Evolutionary conservation across 1,139 yeast genomes (phyloP), one percentile per base, ranked within the genome.

Genomic region (Wickerhamomyces sp.): DNA sequence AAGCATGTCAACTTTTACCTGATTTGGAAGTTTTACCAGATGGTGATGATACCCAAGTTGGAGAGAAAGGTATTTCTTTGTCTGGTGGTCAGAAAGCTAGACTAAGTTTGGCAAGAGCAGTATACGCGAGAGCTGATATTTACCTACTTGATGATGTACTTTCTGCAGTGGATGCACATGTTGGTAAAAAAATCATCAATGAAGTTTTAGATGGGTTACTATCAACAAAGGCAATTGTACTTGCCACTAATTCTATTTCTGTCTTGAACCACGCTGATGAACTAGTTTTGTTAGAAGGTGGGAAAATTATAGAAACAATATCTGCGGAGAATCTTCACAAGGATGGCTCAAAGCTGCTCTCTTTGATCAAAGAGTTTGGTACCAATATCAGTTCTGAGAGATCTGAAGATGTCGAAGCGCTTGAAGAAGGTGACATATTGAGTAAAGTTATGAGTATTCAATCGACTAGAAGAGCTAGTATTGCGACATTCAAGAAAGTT

Each of bases 11-110:
- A 28, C 70, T 88, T 47, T 55, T 67, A 10, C 76, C 76, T 5
- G 96, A 88, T 61, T 61, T 88, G 43, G 74, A 72, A 33, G 74
- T 81, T 28, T 69, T 88, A 39, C 89, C 95, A 0, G 87, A 85
- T 58, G 92, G 94, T 17, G 96, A 87, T 56, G 76, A 70, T 37
- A 86, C 96, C 1, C 76, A 83, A 49, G 95, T 88, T 41, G 96
- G 96, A 38, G 96, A 88, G 61, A 84, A 86, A 55, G 96, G 96
- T 40, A 86, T 88, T 38, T 81, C 95, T 2, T 69, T 88, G 39
- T 83, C 94, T 17, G 96, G 96, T 37, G 96, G 96, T 18, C 96
- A 88, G 60, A 88, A 86, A 65, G 95, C 96, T 0, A 75, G 96
- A 55, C 72, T 88, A 25, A 76, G 92, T 10, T 68, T 88, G 40